These are phyloP conservation scores for Geotrichum candidum DNA, from an alignment of 1,139 yeast species.

Conservation along the genomic window DNA sequence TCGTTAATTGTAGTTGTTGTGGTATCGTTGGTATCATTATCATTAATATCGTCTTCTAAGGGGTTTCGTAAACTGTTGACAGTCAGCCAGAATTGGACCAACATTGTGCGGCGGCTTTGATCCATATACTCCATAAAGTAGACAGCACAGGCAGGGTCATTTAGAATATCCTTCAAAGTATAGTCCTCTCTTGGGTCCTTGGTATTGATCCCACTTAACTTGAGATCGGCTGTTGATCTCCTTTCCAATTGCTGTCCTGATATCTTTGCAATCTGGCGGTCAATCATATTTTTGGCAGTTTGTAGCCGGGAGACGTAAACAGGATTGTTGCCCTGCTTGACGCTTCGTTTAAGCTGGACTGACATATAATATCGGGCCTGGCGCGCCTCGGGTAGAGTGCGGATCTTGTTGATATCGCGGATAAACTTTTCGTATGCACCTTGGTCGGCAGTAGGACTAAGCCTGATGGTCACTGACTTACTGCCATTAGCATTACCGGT, in stretches of 20 bases:
- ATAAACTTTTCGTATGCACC: conserved; percentile 43
- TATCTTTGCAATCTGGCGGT: conserved; percentile 27
- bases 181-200: conserved; percentile 33
- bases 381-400: conserved; percentile 38
- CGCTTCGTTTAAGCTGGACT: conserved; percentile 35
- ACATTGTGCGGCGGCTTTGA: conserved; percentile 39
- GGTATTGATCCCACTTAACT: neutral
- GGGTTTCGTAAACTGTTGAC: conserved; percentile 71
- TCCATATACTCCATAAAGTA: conserved; percentile 56
- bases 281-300: conserved; percentile 27
- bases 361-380: conserved; percentile 42
- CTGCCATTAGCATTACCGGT: conserved; percentile 16
- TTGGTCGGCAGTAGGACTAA: conserved; percentile 33
- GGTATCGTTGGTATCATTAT: conserved; percentile 14
- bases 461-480: conserved; percentile 18
- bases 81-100: conserved; percentile 59
- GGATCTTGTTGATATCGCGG: conserved; percentile 35
- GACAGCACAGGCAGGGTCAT: conserved; percentile 44
- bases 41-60: conserved; percentile 43
- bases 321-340: conserved; percentile 22
- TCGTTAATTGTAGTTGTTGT: conserved; percentile 16
- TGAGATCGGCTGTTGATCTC: neutral
- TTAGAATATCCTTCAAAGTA: conserved; percentile 39
- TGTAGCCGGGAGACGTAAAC: conserved; percentile 30
- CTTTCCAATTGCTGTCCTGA: conserved; percentile 20